A percentile compares a stretch with the other conserved stretches of the same genome.
phyloP scores from a whole-genome alignment of 2,329 filamentous ascomycete genomes.

The Scleromitrula shiraiana region DNA sequence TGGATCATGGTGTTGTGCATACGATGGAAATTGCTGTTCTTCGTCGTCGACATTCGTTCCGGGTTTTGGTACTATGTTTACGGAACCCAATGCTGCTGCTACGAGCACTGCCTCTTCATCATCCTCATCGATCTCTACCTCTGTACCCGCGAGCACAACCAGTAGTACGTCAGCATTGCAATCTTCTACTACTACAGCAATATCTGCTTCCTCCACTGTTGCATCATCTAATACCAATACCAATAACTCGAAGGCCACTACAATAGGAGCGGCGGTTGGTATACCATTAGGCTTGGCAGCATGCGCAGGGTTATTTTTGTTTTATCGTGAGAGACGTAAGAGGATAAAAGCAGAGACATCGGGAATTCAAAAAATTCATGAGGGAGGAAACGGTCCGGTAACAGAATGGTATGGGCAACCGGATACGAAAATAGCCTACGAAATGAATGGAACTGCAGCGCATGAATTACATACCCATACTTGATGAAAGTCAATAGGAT shows the following conservation, averaged over 20 bases:
- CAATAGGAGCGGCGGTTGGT: constrained; percentile 13
- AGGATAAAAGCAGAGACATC: too few species aligned
- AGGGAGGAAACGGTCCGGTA: too few species aligned
- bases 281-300: constrained; percentile 8
- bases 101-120: not conserved
- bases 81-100: not conserved
- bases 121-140: not conserved
- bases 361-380: too few species aligned
- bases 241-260: not conserved
- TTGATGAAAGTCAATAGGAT: too few species aligned
- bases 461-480: too few species aligned
- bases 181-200: not conserved
- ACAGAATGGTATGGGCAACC: too few species aligned
- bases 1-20: constrained; percentile 18
- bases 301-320: constrained; percentile 3
- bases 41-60: constrained; percentile 5
- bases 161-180: not conserved
- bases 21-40: constrained; percentile 13
- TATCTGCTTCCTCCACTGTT: not conserved
- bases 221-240: not conserved
- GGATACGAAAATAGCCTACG: too few species aligned
- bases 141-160: not conserved
- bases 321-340: constrained; percentile 8
- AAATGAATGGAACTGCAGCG: too few species aligned
- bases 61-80: constrained; percentile 14